Conservation (phyloP, 176 grass and related monocot species). For the Calamus simplicifolius region DNA sequence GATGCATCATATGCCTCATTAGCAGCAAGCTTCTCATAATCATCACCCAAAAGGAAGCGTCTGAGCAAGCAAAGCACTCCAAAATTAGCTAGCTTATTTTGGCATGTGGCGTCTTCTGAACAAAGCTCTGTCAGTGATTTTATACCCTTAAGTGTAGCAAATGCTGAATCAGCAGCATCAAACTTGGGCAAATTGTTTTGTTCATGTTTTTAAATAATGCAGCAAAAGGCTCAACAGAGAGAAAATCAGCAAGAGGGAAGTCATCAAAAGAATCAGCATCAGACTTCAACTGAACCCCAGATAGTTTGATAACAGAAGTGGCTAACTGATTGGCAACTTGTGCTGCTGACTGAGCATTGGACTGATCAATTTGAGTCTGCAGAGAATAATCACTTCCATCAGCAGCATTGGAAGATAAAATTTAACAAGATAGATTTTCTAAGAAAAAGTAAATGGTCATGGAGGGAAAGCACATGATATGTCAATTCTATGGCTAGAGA, state of each 20-base stretch:
- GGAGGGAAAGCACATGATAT: background rate
- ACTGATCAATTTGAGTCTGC: constrained; percentile 73
- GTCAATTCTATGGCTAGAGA: background rate
- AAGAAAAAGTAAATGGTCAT: background rate
- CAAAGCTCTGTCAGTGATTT: constrained; percentile 91
- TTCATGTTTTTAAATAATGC: constrained; percentile 71
- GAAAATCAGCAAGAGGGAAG: constrained; percentile 60
- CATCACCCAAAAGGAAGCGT: constrained; percentile 74
- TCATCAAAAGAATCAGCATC: constrained; percentile 39
- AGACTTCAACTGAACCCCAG: constrained; percentile 31
- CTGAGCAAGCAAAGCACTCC: constrained; percentile 66
- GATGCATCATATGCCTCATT: constrained; percentile 94
- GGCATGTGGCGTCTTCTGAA: constrained; percentile 68
- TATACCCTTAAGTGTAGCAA: constrained; percentile 80
- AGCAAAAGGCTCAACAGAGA: constrained; percentile 79
- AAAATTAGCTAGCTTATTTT: constrained; percentile 75
- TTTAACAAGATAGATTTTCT: background rate
- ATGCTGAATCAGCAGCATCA: constrained; percentile 87
- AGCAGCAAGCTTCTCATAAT: constrained; percentile 96
- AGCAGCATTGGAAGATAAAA: constrained; percentile 22
- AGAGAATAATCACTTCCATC: constrained; percentile 21
- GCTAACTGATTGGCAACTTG: constrained; percentile 79
- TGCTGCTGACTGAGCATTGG: constrained; percentile 70
- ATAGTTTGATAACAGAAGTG: constrained; percentile 59
- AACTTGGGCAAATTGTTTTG: constrained; percentile 76